Base-by-base conservation (phyloP, 768 basidiomycete genomes). In the Podaxis sp. region DNA sequence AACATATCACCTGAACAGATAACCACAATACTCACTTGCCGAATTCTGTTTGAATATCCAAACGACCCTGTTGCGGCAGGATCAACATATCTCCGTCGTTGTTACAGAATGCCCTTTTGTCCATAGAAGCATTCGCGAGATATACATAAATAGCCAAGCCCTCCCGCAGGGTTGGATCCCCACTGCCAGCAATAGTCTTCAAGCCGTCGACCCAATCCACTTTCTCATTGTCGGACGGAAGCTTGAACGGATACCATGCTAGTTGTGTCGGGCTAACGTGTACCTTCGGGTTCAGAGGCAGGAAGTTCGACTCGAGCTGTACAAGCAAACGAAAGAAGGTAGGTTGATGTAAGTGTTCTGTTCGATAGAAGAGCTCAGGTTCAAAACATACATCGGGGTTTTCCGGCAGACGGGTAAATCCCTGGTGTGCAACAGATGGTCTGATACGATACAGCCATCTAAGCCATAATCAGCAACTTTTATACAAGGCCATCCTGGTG, bases 1-100 rank as follows among this genome's bases (percentile, higher is more conserved):
- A 22, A 46, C 15, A 5, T 8, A 27, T 17, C 27, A 46, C 29
- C 25, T 27, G 9, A 29, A 15, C 11, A 51, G 5, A 49, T 0
- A 24, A 6, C 64, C 29, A 36, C 2, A 36, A 3, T 17, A 75
- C 83, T 66, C 65, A 86, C 86, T 79, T 84, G 57, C 87, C 87
- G 64, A 85, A 82, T 71, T 90, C 87, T 2, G 87, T 88, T 71
- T 87, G 86, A 46, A 90, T 81, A 68, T 89, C 86, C 64, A 89
- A 72, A 12, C 86, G 77, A 4, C 88, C 87, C 67, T 83, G 79
- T 69, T 88, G 82, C 8, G 87, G 87, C 17, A 88, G 73, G 67
- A 90, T 84, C 68, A 88, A 72, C 77, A 88, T 82, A 71, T 89
- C 86, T 6, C 87, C 87, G 65, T 88, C 86, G 51, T 77, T 84